Evolutionary conservation across 2,329 filamentous ascomycete species (phyloP).

Genomic region (Acrocalymma vagum): DNA sequence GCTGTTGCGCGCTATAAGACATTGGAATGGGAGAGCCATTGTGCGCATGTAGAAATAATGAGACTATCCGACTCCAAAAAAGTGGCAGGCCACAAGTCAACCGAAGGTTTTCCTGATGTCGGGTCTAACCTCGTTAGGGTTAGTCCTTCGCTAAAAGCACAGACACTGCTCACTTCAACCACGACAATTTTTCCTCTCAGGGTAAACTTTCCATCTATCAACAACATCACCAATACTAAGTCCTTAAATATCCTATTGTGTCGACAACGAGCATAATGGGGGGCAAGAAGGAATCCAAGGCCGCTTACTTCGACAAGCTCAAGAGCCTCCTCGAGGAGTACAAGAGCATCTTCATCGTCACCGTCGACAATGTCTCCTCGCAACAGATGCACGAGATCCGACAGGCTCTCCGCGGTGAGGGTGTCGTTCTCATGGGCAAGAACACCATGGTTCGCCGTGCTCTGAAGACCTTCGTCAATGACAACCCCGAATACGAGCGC

Average conservation of each 20-base stretch:
- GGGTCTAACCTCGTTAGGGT: conserved; percentile 2
- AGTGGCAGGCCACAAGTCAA: too few relatives aligned
- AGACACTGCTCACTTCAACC: conserved; percentile 14
- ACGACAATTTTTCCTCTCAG: conserved; percentile 40
- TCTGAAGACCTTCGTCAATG: conserved; percentile 89
- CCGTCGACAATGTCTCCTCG: conserved; percentile 94
- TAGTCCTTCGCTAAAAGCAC: conserved; percentile 14
- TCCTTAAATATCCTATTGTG: conserved; percentile 99
- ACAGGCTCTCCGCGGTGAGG: conserved; percentile 85
- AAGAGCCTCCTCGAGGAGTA: conserved; percentile 96
- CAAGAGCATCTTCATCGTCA: conserved; percentile 97
- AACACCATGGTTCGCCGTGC: conserved; percentile 99
- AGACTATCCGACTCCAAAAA: too few relatives aligned
- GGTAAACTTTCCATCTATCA: conserved; percentile 25
- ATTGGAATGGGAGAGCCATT: conserved; percentile 52
- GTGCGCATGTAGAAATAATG: too few relatives aligned
- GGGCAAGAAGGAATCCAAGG: conserved; percentile 96
- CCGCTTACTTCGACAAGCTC: conserved; percentile 99
- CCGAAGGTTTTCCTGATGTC: too few relatives aligned
- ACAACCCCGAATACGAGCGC: conserved; percentile 97
- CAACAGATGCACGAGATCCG: conserved; percentile 99
- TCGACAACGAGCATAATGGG: conserved; percentile 89
- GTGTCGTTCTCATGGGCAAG: conserved; percentile 96
- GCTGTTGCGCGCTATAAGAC: conserved; percentile 37
- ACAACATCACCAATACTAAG: conserved; percentile 54